Base-by-base conservation (phyloP, 352 stramenopile genomes). In the Pythium biforme region DNA sequence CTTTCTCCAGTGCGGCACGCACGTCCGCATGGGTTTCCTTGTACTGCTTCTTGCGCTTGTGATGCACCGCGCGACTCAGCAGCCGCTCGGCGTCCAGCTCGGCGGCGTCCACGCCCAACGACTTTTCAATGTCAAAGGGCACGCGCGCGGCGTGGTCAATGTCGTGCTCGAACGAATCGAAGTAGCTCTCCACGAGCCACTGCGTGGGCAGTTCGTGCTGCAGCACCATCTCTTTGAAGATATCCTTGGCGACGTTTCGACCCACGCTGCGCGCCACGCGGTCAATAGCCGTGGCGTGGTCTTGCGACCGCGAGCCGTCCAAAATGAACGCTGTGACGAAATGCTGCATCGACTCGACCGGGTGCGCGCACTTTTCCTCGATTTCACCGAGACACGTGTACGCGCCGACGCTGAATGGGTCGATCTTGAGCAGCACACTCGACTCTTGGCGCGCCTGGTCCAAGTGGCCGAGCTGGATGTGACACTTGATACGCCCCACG, bases 101-200 rank as follows among this genome's bases (percentile, higher is more conserved):
- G 1, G 37, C n/a, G 10, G 68, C 46, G n/a, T 80, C 55, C 1
- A 70, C 34, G 7, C 52, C 54, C 20, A 76, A 51, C 37, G 72
- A 76, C 65, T 90, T 91, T n/a, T 72, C 74, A 34, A 92, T 82
- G 33, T 90, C 79, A 27, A 79, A 80, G 11, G 82, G 72, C 14
- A 92, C 62, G 29, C 78, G 72, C 9, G 77, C 71, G 22, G 72
- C 71, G 50, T 84, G 75, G 60, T 95, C 84, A 10, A 72, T 73
- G 49, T 95, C 86, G 52, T 92, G 82, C 64, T 89, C 81, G 34
- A 95, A 93, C 31, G 82, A 82, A 45, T 91, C 81, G 65, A 95
- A 93, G 72, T 95, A 95, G 69, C 86, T 95, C 10, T 89, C 61
- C 33, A 92, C 83, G 26, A 95, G 75, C 86, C 84, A 95, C 19